Evolutionary conservation across 2,329 filamentous ascomycete genomes (phyloP), one percentile per base, ranked within the genome.

Genomic region (Cucurbitaria berberidis): DNA sequence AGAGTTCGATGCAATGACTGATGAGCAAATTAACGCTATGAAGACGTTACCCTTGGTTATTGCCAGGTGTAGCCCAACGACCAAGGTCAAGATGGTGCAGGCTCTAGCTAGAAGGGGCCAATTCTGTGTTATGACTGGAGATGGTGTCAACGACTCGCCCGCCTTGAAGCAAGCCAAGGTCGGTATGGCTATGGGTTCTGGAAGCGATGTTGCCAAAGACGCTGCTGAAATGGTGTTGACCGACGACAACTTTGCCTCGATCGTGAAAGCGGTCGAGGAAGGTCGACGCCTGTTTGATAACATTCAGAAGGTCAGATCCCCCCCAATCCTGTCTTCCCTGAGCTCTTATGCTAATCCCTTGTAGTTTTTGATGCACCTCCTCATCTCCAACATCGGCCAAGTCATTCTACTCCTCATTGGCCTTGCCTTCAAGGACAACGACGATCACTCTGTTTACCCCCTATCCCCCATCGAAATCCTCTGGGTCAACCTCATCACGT

Each of bases 371-470:
- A 75, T 80, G 60, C 78, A 80, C 56, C 71, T 80, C 15, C 75
- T 80, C 63, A 77, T 78, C 66, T 78, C 75, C 49, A 80, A 80
- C 55, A 79, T 80, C 53, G 74, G 78, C 2, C 78, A 80, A 63
- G 77, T 79, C 34, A 76, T 79, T 55, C 74, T 80, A 13, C 76
- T 80, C 5, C 68, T 80, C 11, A 76, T 80, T 40, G 78, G 77
- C 34, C 74, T 80, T 27, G 74, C 77, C 19, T 80, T 80, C 67
- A 76, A 80, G 54, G 78, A 80, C 57, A 60, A 62, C 7, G 67
- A 76, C 48, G 72, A 73, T 45, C 70, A 77, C 48, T 80, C 77
- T 10, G 72, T 77, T 42, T 80, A 80, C 54, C 78, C 78, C 0
- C 69, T 80, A 5, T 78, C 77, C 0, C 78, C 78, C 2, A 74